Evolutionary conservation across 148 eudicot genomes (phyloP).

Genomic region (Talinum fruticosum): DNA sequence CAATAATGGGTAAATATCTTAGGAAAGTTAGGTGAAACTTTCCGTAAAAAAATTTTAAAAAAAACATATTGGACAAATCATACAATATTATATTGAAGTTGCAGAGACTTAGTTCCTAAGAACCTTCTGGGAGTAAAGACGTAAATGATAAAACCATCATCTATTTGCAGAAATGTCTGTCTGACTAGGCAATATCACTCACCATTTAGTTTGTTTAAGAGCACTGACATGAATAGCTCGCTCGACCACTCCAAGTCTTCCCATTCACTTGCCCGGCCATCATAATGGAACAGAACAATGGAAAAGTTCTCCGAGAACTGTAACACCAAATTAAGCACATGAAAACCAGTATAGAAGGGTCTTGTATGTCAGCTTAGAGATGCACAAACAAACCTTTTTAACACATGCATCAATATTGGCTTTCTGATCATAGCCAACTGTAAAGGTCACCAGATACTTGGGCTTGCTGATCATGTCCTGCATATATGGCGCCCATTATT

Average conservation of each 20-base stretch:
- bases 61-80: background rate
- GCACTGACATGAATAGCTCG: slow-evolving; percentile 78
- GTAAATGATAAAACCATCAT: background rate
- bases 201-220: slow-evolving; percentile 88
- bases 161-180: background rate
- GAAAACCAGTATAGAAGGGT: background rate
- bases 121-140: background rate
- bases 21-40: too few relatives aligned
- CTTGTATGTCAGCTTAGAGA: background rate
- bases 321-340: slow-evolving; percentile 20
- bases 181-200: slow-evolving; percentile 14
- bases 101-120: background rate
- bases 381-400: slow-evolving; percentile 51
- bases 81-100: background rate
- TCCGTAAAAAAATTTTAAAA: too few relatives aligned
- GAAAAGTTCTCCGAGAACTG: slow-evolving; percentile 81
- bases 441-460: slow-evolving; percentile 74
- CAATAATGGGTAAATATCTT: too few relatives aligned
- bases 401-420: slow-evolving; percentile 68
- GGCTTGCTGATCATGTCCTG: slow-evolving; percentile 61
- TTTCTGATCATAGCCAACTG: slow-evolving; percentile 74
- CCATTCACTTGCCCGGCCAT: slow-evolving; percentile 83
- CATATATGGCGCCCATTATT: slow-evolving; percentile 17
- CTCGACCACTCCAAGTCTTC: slow-evolving; percentile 88
- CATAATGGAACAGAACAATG: slow-evolving; percentile 77